Evolutionary conservation across 2,329 filamentous ascomycete genomes (phyloP).

Genomic region (Arthrobotrys sphaeroides): DNA sequence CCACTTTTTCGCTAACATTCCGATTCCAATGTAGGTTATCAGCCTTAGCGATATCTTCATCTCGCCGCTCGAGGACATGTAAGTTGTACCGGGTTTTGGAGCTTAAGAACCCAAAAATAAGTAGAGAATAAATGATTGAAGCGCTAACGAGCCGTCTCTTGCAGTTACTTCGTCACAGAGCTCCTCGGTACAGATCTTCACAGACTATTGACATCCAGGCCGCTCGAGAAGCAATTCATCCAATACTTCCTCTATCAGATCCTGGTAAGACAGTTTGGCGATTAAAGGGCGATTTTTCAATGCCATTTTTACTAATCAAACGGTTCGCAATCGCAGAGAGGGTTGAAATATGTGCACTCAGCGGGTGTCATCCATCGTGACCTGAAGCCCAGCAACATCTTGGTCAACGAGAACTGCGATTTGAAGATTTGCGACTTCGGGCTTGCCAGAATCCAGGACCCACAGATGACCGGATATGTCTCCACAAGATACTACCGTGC

Average conservation of each 20-base stretch:
- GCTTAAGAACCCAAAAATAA: neutral
- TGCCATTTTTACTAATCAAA: neutral
- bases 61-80: slow-evolving; percentile 98
- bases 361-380: slow-evolving; percentile 97
- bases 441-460: slow-evolving; percentile 95
- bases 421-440: slow-evolving; percentile 99
- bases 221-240: slow-evolving; percentile 98
- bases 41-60: slow-evolving; percentile 99
- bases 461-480: slow-evolving; percentile 99
- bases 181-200: slow-evolving; percentile 96
- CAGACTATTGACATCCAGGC: slow-evolving; percentile 90
- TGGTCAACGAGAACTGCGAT: slow-evolving; percentile 99
- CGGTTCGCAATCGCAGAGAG: slow-evolving; percentile 70
- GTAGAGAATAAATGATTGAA: no score
- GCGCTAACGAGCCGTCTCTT: neutral
- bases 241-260: slow-evolving; percentile 99
- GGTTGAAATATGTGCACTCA: slow-evolving; percentile 98
- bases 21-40: slow-evolving; percentile 74
- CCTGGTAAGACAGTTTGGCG: slow-evolving; percentile 71
- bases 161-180: slow-evolving; percentile 96
- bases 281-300: neutral
- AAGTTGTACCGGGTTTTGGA: slow-evolving; percentile 60
- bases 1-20: neutral
- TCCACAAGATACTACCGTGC: slow-evolving; percentile 98
- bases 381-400: slow-evolving; percentile 97